A percentile compares a stretch with the other conserved stretches of the same genome.
Evolutionary conservation across 768 basidiomycete genomes (phyloP).

Genomic region (Leccinum pellstonianum): DNA sequence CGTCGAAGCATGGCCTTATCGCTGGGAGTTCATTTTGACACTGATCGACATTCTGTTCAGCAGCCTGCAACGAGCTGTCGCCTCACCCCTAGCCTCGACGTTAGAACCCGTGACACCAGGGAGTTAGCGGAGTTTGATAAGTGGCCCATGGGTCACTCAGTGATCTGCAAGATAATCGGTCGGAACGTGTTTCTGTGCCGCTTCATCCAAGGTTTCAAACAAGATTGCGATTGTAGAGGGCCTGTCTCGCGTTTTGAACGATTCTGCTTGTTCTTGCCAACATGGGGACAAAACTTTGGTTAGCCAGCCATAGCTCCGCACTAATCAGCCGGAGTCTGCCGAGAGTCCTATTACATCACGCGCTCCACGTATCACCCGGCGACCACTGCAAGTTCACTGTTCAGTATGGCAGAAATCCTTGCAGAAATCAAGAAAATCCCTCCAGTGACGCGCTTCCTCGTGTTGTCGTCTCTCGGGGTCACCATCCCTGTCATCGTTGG

Average conservation of each 20-base stretch:
- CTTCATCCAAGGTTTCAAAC: background rate
- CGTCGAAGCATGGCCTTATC: background rate
- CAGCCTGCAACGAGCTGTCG: background rate
- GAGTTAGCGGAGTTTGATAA: no score
- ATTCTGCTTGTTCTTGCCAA: no score
- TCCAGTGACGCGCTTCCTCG: slow-evolving; percentile 73
- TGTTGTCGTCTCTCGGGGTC: slow-evolving; percentile 57
- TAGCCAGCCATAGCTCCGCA: no score
- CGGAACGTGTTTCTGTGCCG: background rate
- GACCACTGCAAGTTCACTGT: background rate
- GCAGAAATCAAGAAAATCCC: slow-evolving; percentile 79
- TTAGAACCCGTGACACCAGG: no score
- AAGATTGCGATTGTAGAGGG: background rate
- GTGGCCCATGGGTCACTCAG: no score
- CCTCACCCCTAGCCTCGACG: background rate
- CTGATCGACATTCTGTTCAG: background rate
- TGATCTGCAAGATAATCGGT: background rate
- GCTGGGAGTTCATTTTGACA: background rate
- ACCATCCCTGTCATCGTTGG: slow-evolving; percentile 57
- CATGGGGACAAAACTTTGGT: no score
- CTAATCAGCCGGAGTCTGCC: background rate
- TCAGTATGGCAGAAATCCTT: slow-evolving; percentile 45
- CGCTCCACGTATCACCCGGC: background rate
- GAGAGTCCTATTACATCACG: background rate
- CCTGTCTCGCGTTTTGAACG: no score